Evolutionary conservation across 169 alveolate species (phyloP).

Genomic region (Plasmodium gonderi): DNA sequence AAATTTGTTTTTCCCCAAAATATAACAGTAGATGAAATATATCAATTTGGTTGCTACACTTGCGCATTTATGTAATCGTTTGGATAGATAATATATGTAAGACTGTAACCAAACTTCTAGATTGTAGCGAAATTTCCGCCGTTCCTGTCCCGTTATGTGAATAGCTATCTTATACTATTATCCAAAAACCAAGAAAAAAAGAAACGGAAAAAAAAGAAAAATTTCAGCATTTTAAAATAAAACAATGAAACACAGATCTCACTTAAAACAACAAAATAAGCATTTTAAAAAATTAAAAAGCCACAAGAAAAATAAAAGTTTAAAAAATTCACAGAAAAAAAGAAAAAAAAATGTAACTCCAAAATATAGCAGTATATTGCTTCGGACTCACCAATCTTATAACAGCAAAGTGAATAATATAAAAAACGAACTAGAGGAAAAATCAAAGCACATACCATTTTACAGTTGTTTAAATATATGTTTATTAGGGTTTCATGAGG

Average conservation of each 20-base stretch:
- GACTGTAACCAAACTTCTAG: neutral
- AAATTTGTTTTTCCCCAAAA: neutral
- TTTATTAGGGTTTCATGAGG: constrained; percentile 52
- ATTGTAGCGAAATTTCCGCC: neutral
- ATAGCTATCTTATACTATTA: neutral
- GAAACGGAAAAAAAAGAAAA: neutral
- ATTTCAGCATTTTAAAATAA: neutral
- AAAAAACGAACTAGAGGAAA: constrained; percentile 48
- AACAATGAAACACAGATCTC: constrained; percentile 68
- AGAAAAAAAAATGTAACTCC: constrained; percentile 14
- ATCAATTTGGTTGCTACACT: neutral
- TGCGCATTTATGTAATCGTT: neutral
- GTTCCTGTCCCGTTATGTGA: neutral
- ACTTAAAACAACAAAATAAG: constrained; percentile 56
- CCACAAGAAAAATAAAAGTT: constrained; percentile 30
- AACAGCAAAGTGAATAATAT: constrained; percentile 9
- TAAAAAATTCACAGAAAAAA: constrained; percentile 19
- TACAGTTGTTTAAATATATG: constrained; percentile 44
- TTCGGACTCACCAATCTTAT: constrained; percentile 35
- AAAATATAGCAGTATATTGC: constrained; percentile 36
- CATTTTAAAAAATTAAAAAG: constrained; percentile 41
- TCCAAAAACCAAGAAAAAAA: neutral
- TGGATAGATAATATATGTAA: neutral
- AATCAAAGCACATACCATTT: constrained; percentile 54
- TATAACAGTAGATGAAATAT: neutral